Conservation (phyloP, 2,329 filamentous ascomycete species). For the Helotiales sp. region DNA sequence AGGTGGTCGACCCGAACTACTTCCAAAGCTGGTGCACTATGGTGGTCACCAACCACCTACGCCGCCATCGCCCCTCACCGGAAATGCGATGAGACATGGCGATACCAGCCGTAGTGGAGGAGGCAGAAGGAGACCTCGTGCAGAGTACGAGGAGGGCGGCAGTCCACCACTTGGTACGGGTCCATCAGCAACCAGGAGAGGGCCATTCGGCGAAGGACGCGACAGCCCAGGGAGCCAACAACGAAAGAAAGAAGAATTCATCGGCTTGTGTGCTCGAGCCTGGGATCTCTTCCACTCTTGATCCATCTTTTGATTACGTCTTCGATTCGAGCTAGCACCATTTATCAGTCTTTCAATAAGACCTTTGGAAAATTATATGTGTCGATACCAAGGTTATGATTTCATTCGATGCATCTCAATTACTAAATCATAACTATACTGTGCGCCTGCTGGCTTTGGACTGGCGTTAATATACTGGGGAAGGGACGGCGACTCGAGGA, state of each 20-base stretch:
- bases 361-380: conserved; percentile 8
- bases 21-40: conserved; percentile 95
- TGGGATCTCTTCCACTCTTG: conserved; percentile 98
- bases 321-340: conserved; percentile 14
- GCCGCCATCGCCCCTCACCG: conserved; percentile 57
- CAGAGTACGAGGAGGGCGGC: conserved; percentile 91
- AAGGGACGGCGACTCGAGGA: background rate
- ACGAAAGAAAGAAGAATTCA: conserved; percentile 90
- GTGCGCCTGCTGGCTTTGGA: conserved; percentile 16
- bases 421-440: conserved; percentile 10
- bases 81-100: conserved; percentile 31
- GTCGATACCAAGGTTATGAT: conserved; percentile 10
- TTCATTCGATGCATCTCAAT: conserved; percentile 4
- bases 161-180: conserved; percentile 82
- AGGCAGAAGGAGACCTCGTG: conserved; percentile 73
- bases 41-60: conserved; percentile 91
- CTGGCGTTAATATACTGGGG: conserved; percentile 24
- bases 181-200: conserved; percentile 58
- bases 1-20: conserved; percentile 86
- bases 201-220: conserved; percentile 77
- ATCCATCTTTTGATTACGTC: conserved; percentile 26
- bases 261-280: conserved; percentile 80
- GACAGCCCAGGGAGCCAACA: conserved; percentile 81
- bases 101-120: conserved; percentile 50
- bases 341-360: background rate